Evolutionary conservation across 345 rosid species (phyloP).

Genomic region (Eutrema japonicum): DNA sequence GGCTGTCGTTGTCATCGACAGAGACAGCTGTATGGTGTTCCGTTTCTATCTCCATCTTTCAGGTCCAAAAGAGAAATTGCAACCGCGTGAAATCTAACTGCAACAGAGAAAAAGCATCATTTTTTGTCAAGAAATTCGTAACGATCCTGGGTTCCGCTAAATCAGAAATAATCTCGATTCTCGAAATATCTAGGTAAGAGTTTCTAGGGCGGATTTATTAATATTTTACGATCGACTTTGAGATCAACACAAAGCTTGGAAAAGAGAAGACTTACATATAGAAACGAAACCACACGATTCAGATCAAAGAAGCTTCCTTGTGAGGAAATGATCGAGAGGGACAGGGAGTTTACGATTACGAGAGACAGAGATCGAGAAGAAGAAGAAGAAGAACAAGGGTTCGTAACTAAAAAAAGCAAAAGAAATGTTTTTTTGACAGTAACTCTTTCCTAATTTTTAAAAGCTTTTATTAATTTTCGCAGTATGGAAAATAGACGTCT

Average conservation of each 20-base stretch:
- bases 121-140: not conserved
- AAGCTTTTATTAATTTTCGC: slow-evolving; percentile 6
- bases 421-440: not conserved
- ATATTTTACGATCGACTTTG: slow-evolving; percentile 2
- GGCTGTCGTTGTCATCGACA: slow-evolving; percentile 58
- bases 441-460: slow-evolving; percentile 14
- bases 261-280: slow-evolving; percentile 28
- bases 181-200: not conserved
- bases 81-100: not conserved
- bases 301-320: slow-evolving; percentile 22
- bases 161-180: not conserved
- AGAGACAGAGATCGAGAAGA: slow-evolving; percentile 13
- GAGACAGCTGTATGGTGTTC: slow-evolving; percentile 47
- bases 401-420: not conserved
- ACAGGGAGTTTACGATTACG: not conserved
- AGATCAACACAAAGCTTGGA: not conserved
- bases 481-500: slow-evolving; percentile 1
- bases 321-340: slow-evolving; percentile 13
- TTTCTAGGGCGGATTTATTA: not conserved
- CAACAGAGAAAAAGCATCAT: slow-evolving; percentile 5
- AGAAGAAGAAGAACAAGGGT: not conserved
- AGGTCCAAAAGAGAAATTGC: not conserved
- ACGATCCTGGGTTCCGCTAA: slow-evolving; percentile 15
- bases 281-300: slow-evolving; percentile 20
- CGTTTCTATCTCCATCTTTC: slow-evolving; percentile 53